Evolutionary conservation across 192 early-diverging fungal genomes (phyloP), one percentile per base, ranked within the genome.

Genomic region (Linderina pennispora): DNA sequence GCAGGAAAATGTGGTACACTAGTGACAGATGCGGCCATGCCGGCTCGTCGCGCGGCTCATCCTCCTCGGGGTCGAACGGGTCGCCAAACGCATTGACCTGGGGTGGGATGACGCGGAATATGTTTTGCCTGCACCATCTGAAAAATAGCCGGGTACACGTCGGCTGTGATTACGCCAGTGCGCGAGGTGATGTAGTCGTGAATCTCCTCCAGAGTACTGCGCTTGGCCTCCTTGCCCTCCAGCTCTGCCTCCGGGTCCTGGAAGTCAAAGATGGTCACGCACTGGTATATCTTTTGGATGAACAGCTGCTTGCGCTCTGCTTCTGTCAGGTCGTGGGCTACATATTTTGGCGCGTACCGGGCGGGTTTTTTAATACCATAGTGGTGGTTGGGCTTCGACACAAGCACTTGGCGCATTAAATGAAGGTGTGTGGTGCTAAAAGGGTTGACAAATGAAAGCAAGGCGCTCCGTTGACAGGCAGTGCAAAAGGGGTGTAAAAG

Each of bases 1-100:
- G 80, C 44, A 99, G 74, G 58, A 99, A 96, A 58, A 99, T 94
- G 62, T 94, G 94, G 65, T 99, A 99, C 8, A 99, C 95, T 35
- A 97, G 84, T 56, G 91, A 92, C 35, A 99, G 65, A 70, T 99
- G 97, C 42, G 95, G 95, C 97, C 97, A 99, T 10, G 93, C 90
- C 31, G 86, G 68, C 63, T 99, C 97, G 38, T 98, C 73, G 3
- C 93, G 90, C 4, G 97, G 97, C 62, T 99, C 97, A 64, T 99
- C 97, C 49, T 99, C 97, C 56, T 99, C 97, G 8, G 97, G 95
- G 68, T 99, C 97, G 55, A 92, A 99, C 15, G 89, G 92, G 45
- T 97, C 97, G 33, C 92, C 96, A 33, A 79, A 83, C 17, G 91
- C 91, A 53, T 92, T 96, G 25, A 92, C 85, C 73, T 91, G 92